These are phyloP conservation scores for Epichloe gansuensis DNA, from an alignment of 2,329 filamentous ascomycete species.

Conservation along the genomic window DNA sequence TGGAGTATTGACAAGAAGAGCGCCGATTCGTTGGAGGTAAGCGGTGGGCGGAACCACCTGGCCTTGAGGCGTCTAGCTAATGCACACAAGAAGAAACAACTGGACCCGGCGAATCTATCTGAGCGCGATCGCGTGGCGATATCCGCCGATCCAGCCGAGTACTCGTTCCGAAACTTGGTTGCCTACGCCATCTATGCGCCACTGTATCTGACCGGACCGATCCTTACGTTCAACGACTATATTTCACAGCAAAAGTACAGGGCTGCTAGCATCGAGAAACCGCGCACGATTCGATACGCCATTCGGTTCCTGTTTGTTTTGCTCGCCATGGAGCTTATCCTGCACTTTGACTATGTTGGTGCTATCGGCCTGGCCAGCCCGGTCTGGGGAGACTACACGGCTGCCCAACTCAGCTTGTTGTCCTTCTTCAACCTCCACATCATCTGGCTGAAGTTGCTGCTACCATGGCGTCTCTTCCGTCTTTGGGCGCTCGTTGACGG, in stretches of 20 bases:
- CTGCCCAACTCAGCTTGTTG: slow-evolving; percentile 77
- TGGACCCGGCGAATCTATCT: slow-evolving; percentile 75
- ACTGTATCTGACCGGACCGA: slow-evolving; percentile 83
- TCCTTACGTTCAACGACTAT: slow-evolving; percentile 97
- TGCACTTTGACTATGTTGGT: slow-evolving; percentile 87
- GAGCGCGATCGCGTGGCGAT: slow-evolving; percentile 77
- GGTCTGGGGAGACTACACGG: slow-evolving; percentile 71
- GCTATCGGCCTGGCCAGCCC: slow-evolving; percentile 78
- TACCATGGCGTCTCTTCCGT: slow-evolving; percentile 97
- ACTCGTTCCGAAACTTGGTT: slow-evolving; percentile 72
- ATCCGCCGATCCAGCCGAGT: slow-evolving; percentile 60
- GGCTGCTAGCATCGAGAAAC: slow-evolving; percentile 54
- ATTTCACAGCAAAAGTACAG: slow-evolving; percentile 72
- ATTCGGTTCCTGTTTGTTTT: slow-evolving; percentile 71
- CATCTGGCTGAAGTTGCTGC: slow-evolving; percentile 93
- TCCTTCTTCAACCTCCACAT: slow-evolving; percentile 94
- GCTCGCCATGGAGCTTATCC: slow-evolving; percentile 78
- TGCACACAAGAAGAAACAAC: slow-evolving; percentile 85
- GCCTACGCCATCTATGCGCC: slow-evolving; percentile 87
- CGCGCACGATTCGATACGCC: slow-evolving; percentile 68
- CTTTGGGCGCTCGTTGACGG: slow-evolving; percentile 85
- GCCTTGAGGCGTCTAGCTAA: slow-evolving; percentile 35
- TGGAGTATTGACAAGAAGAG: slow-evolving; percentile 64
- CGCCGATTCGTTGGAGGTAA: slow-evolving; percentile 69
- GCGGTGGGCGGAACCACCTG: slow-evolving; percentile 12